Evolutionary conservation across 1,284 basidiomycete genomes (phyloP).

Genomic region (Pseudozyma sp.): DNA sequence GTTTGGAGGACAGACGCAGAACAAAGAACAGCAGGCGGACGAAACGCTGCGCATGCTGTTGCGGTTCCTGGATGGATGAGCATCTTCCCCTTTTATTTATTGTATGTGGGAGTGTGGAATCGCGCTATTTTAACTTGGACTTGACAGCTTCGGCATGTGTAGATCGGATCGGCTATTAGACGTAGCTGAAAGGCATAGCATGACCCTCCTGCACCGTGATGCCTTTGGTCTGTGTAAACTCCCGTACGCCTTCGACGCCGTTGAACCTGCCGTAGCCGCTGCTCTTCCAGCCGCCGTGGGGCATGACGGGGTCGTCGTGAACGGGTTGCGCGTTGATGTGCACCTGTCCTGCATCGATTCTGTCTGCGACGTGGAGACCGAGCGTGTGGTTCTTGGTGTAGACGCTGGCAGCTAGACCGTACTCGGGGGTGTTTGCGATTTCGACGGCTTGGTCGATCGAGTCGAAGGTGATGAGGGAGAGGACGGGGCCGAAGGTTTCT

Average conservation of each 20-base stretch:
- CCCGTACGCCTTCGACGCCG: conserved; percentile 88
- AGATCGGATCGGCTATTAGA: conserved; percentile 4
- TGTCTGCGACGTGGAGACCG: conserved; percentile 72
- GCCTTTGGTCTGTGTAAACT: conserved; percentile 87
- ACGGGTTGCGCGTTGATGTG: conserved; percentile 62
- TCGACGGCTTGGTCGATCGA: conserved; percentile 77
- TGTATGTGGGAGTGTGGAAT: too few relatives aligned
- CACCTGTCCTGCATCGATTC: conserved; percentile 69
- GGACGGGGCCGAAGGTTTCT: conserved; percentile 87
- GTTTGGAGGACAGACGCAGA: conserved; percentile 1
- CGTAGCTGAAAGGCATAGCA: conserved; percentile 29
- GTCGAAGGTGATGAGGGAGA: conserved; percentile 80
- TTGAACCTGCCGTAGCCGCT: conserved; percentile 55
- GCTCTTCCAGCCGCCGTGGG: conserved; percentile 80
- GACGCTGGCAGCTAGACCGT: conserved; percentile 73
- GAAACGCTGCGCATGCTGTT: conserved; percentile 45
- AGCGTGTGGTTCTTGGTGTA: conserved; percentile 74
- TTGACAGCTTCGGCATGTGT: background rate
- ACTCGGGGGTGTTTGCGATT: conserved; percentile 73
- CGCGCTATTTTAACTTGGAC: background rate
- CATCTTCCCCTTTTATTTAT: too few relatives aligned
- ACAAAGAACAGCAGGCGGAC: conserved; percentile 28
- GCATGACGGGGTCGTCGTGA: conserved; percentile 45
- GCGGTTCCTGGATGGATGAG: conserved; percentile 28
- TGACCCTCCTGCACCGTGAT: conserved; percentile 73